These are phyloP conservation scores for Hypoxylon cercidicola DNA, from an alignment of 495 filamentous ascomycete genomes.

Conservation along the genomic window DNA sequence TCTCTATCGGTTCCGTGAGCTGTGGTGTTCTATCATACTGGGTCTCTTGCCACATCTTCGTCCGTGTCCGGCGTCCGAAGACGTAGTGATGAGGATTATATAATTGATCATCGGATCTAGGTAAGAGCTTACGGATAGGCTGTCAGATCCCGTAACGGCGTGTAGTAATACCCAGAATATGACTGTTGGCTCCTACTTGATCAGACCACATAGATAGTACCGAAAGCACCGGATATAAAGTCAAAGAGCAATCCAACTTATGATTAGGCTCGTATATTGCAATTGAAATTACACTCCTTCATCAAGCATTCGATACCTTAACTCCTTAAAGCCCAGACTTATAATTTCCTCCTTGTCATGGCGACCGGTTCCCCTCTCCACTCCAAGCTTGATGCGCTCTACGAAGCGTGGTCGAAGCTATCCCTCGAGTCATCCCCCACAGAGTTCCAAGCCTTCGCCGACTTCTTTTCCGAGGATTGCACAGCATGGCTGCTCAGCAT, in stretches of 20 bases:
- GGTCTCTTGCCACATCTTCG: too few relatives aligned
- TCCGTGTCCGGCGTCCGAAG: constrained; percentile 3
- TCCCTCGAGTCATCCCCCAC: constrained; percentile 16
- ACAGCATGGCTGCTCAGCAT: constrained; percentile 33
- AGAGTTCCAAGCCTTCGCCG: constrained; percentile 25
- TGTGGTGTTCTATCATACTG: too few relatives aligned
- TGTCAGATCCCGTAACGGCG: background rate
- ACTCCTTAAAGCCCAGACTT: background rate
- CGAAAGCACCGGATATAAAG: background rate
- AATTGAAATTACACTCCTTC: background rate
- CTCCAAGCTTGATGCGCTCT: constrained; percentile 31
- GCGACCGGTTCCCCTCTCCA: constrained; percentile 1
- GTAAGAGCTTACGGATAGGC: background rate
- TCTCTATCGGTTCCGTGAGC: too few relatives aligned
- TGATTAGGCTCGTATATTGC: background rate
- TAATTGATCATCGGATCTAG: background rate
- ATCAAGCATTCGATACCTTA: background rate
- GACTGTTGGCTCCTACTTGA: too few relatives aligned
- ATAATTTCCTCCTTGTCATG: constrained; percentile 10
- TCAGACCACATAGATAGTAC: background rate
- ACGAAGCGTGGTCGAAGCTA: constrained; percentile 20
- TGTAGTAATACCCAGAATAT: background rate
- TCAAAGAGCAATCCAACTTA: background rate
- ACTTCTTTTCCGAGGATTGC: constrained; percentile 33
- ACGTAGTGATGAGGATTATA: background rate